Evolutionary conservation across 805 yeast species (phyloP).

Genomic region (Kuraishia hungarica): DNA sequence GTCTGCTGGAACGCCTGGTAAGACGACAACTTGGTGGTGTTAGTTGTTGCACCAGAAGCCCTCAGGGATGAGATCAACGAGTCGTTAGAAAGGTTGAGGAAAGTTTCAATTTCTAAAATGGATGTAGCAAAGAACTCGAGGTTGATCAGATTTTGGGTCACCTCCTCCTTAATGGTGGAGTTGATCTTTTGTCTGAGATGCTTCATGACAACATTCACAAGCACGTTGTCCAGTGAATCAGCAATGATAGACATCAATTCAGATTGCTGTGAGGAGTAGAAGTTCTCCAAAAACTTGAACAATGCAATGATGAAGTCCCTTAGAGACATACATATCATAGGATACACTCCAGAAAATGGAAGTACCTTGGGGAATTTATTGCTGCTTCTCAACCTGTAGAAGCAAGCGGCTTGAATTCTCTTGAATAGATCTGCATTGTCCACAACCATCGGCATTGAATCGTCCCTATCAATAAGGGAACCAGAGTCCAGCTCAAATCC

Average conservation of each 20-base stretch:
- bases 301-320: constrained; percentile 58
- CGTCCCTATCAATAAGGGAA: constrained; percentile 63
- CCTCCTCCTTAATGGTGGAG: constrained; percentile 77
- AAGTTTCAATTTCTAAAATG: constrained; percentile 55
- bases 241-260: constrained; percentile 53
- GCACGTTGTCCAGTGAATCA: constrained; percentile 57
- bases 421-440: constrained; percentile 52
- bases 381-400: constrained; percentile 12
- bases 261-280: constrained; percentile 55
- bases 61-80: constrained; percentile 26
- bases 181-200: constrained; percentile 54
- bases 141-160: constrained; percentile 83
- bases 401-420: constrained; percentile 42
- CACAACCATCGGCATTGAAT: constrained; percentile 79
- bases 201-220: constrained; percentile 57
- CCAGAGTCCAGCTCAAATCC: constrained; percentile 56
- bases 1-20: constrained; percentile 44
- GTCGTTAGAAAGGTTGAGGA: constrained; percentile 22
- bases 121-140: constrained; percentile 80
- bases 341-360: constrained; percentile 86
- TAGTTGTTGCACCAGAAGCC: constrained; percentile 18
- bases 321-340: constrained; percentile 74
- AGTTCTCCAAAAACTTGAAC: constrained; percentile 54
- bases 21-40: constrained; percentile 25
- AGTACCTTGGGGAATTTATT: constrained; percentile 48